Conservation (phyloP, 2,329 filamentous ascomycete genomes). For the Pyrenochaeta sp. region DNA sequence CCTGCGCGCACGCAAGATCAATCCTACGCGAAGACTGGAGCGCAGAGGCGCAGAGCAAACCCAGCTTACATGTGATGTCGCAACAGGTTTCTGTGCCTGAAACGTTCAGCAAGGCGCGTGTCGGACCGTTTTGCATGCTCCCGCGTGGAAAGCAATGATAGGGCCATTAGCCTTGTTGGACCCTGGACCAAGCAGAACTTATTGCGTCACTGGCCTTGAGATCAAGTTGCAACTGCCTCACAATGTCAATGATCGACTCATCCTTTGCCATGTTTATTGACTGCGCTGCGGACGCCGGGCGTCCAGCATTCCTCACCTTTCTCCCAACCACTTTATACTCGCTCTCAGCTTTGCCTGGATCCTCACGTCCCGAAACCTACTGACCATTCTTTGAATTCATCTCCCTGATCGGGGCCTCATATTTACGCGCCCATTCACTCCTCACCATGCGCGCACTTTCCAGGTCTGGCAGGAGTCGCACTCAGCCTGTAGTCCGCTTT, state of each 20-base stretch:
- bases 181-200: conserved; percentile 26
- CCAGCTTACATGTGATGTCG: too few species aligned
- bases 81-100: not conserved
- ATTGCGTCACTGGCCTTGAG: conserved; percentile 33
- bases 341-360: conserved; percentile 23
- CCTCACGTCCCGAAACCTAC: not conserved
- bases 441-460: conserved; percentile 26
- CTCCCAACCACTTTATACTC: conserved; percentile 13
- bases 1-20: too few species aligned
- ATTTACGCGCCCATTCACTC: conserved; percentile 16
- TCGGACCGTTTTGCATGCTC: conserved; percentile 15
- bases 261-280: conserved; percentile 27
- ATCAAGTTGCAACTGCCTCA: conserved; percentile 36
- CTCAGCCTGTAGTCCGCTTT: conserved; percentile 10
- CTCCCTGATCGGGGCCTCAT: conserved; percentile 17
- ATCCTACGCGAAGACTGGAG: too few species aligned
- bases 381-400: conserved; percentile 12
- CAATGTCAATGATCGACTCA: conserved; percentile 25
- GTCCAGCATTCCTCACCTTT: conserved; percentile 15
- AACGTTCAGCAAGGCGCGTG: conserved; percentile 2
- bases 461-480: conserved; percentile 8
- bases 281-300: conserved; percentile 21
- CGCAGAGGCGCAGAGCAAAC: too few species aligned
- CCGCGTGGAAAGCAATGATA: conserved; percentile 16
- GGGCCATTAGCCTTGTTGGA: conserved; percentile 25